These are phyloP conservation scores for Paracoccidioides lutzii DNA, from an alignment of 2,329 filamentous ascomycete species.

Conservation along the genomic window DNA sequence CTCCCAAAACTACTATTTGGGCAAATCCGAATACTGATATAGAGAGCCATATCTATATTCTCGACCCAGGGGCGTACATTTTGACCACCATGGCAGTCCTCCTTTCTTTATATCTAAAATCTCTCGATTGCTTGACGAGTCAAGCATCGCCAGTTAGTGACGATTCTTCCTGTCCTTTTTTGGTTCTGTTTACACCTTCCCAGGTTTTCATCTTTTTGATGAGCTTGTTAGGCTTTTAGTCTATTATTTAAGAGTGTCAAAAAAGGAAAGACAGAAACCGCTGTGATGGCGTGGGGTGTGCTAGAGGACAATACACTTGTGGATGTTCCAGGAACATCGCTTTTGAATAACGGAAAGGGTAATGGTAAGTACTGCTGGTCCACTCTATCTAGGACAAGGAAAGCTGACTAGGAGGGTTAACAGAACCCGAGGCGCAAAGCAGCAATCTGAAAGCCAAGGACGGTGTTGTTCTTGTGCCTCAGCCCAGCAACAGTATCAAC, in stretches of 20 bases:
- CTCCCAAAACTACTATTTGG: neutral
- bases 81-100: neutral
- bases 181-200: neutral
- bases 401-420: neutral
- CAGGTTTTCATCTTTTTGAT: neutral
- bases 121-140: too few species aligned
- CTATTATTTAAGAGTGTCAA: too few species aligned
- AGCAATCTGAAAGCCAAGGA: constrained; percentile 24
- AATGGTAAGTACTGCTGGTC: neutral
- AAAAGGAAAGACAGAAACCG: neutral
- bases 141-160: too few species aligned
- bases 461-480: constrained; percentile 10
- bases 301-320: constrained; percentile 17
- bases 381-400: neutral
- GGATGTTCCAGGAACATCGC: constrained; percentile 16
- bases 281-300: constrained; percentile 16
- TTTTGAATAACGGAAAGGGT: neutral
- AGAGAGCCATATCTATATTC: neutral
- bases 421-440: neutral
- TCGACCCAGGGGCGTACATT: neutral
- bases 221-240: neutral
- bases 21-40: neutral
- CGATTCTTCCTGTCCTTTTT: too few species aligned
- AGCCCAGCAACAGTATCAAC: constrained; percentile 10
- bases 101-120: too few species aligned